phyloP scores from a whole-genome alignment of 768 basidiomycete genomes.

The Tulasnella sp. region DNA sequence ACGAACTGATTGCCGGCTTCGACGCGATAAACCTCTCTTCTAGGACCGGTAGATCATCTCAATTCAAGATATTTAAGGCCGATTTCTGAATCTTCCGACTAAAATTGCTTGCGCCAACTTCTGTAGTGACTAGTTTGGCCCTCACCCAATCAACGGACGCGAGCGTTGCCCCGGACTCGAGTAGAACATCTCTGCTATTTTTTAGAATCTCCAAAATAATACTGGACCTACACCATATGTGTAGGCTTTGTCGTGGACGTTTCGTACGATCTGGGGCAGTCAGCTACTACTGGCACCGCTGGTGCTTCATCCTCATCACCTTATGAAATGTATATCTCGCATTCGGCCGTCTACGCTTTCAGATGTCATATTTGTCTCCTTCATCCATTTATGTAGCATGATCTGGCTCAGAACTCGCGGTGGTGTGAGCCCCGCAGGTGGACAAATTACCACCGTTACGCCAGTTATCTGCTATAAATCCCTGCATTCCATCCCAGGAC shows the following conservation, averaged over 20 bases:
- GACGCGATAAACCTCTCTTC: no score
- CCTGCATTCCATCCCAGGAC: no score
- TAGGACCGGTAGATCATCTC: neutral
- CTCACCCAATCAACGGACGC: neutral
- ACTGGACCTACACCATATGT: neutral
- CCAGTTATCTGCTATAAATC: neutral
- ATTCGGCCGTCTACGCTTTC: neutral
- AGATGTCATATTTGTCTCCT: no score
- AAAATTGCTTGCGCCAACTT: no score
- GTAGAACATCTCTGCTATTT: neutral
- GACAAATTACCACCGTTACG: slow-evolving; percentile 1
- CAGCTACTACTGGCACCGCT: neutral
- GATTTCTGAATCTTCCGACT: neutral
- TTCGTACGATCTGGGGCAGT: slow-evolving; percentile 1
- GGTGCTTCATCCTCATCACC: neutral
- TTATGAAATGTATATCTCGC: neutral
- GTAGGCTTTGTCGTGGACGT: neutral
- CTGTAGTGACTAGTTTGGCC: neutral
- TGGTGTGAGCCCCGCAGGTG: neutral
- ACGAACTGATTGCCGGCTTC: no score
- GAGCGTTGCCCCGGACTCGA: neutral
- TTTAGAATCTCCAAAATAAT: neutral
- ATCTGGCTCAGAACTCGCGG: slow-evolving; percentile 6
- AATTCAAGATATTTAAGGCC: neutral
- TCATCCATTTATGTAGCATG: neutral